Evolutionary conservation across 2,329 filamentous ascomycete genomes (phyloP), one percentile per base, ranked within the genome.

Genomic region (Cercospora sp.): DNA sequence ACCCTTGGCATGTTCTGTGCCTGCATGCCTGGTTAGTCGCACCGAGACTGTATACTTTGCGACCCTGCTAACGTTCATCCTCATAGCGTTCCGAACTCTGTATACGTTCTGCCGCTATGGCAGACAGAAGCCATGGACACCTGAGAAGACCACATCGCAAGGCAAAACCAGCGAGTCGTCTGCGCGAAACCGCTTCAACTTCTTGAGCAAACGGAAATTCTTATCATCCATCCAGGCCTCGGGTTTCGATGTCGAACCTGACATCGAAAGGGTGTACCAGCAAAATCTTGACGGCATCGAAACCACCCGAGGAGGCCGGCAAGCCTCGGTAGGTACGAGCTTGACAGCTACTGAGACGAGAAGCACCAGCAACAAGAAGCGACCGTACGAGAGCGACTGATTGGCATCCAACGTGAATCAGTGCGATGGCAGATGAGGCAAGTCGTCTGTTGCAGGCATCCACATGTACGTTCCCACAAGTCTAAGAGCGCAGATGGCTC

Each of bases 11-110:
- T 48, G 23, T 62, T 62, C 39, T 62, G 60, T 45, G 60, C 36
- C 39, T 62, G 60, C 36, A 51, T 51, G 60, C 60, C 60, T n/a
- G 42, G 60, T 62, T 12, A 53, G 60, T 48, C 45, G 18, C 45
- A 48, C 7, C 45, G 6, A 48, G 45, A 23, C 45, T 48, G 3
- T 9, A 20, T 48, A 48, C 1, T 5, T 42, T 13, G 20, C 20
- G 45, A 48, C 13, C n/a, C 30, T 62, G 20, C 60, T 62, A 10
- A 62, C 42, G n/a, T 31, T 16, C 3, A 6, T 42, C 10, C n/a
- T 18, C 45, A 23, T 39, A 62, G 60, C 60, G 9, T 62, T 62
- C 39, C 36, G 39, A 18, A 51, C 60, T 30, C 23, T 62, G 28
- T 62, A 62, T 31, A 45, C 39, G 1, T 53, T 26, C 10, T 60